Evolutionary conservation across 2,329 filamentous ascomycete species (phyloP), one percentile per base, ranked within the genome.

Genomic region (Sclerotinia minor): DNA sequence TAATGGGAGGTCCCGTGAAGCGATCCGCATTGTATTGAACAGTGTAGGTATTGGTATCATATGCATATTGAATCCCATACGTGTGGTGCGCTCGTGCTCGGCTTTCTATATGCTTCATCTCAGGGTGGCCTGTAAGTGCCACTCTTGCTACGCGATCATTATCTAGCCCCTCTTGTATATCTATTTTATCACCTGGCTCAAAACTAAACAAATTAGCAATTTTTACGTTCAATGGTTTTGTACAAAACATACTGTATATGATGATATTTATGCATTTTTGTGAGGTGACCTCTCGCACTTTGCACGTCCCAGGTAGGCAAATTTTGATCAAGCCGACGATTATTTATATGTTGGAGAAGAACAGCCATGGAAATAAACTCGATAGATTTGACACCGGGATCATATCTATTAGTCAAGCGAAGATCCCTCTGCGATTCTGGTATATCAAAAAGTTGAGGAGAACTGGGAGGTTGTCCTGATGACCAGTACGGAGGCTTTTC

Each of bases 61-160:
- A 8, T 17, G 61, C 53, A 6, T 17, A 6, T 2, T 38, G 2
- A 38, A 63, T 63, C 38, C 59, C 59, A 63, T 63, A 50, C 8
- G n/a, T n/a, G 15, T 35, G 3, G 49, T 21, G 24, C 1, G 59
- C 59, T n/a, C 15, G 15, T 3, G 5, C 17, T 55, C 54, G 53
- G 9, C 69, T 70, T 0, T 65, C 35, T 3, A 74, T 68, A 60
- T 73, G 75, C 55, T 72, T 74, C 45, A 74, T 75, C 49, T 76
- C 74, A 26, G 74, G 74, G 54, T 75, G 74, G 5, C 74, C 73
- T 50, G n/a, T 69, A 3, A 70, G 60, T 21, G 74, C 71, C 35
- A 76, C 70, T 49, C 68, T 69, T 15, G 71, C 70, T 19, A 74
- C 61, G 26, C 2, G 44, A 57, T 47, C 38, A 38, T 65, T 15